Evolutionary conservation across 2,329 filamentous ascomycete genomes (phyloP), one percentile per base, ranked within the genome.

Genomic region (Leptographium lundbergii): DNA sequence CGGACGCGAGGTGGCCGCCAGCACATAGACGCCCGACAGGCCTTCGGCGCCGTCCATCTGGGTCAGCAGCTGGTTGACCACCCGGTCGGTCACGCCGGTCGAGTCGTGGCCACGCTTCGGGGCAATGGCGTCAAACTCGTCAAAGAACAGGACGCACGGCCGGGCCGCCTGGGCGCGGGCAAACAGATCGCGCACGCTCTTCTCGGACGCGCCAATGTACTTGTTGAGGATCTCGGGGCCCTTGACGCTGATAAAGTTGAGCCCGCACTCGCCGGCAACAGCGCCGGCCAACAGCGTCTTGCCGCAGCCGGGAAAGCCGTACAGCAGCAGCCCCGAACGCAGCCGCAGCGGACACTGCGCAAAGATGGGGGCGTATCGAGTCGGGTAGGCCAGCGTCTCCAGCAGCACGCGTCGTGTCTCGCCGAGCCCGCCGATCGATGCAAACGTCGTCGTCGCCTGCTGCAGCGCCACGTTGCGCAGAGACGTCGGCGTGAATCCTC

Each of bases 21-120:
- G 81, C 6, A 99, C 94, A 66, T 99, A 99, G 0, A 99, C 95
- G 1, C 94, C 94, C 0, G 87, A 91, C 5, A 99, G 75, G 0
- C 94, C 95, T 72, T 99, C 95, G 0, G 94, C 94, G 68, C 94
- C 94, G 68, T 99, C 94, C 94, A 99, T 99, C 71, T 97, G 92
- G 0, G 95, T 99, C 13, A 99, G 81, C 60, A 99, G 84, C 76
- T 99, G 95, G 70, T 99, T 99, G 66, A 99, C 94, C 0, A 99
- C 95, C 45, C 95, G 85, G 72, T 99, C 95, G 0, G 94, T 99
- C n/a, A 99, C 95, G 64, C 95, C 94, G 0, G 94, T 99, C 1
- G 88, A 94, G 70, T 99, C 95, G 69, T 99, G 94, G 0, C 94
- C 94, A 74, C 94, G 83, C 73, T 97, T 99, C 2, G 94, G 94